A percentile compares a stretch with the other conserved stretches of the same genome.
These are phyloP conservation scores for Vanderwaltozyma verrucispora DNA, from an alignment of 805 yeast genomes.

Conservation along the genomic window DNA sequence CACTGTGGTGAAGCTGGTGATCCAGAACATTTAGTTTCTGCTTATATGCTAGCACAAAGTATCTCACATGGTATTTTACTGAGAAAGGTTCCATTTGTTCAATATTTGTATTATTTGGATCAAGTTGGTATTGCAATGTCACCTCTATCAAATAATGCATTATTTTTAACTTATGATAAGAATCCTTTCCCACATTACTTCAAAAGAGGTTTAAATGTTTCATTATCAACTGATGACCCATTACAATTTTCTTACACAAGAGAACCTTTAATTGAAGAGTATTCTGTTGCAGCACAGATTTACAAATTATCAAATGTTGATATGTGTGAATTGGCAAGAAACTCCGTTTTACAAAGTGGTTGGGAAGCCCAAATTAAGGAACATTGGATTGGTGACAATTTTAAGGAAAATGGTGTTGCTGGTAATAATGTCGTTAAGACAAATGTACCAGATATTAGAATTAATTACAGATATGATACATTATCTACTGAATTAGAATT, in stretches of 20 bases:
- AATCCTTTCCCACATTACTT: conserved; percentile 90
- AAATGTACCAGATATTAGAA: conserved; percentile 86
- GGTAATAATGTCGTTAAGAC: conserved; percentile 91
- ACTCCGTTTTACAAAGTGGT: conserved; percentile 89
- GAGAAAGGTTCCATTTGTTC: conserved; percentile 91
- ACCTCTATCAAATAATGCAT: conserved; percentile 91
- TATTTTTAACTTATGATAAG: conserved; percentile 91
- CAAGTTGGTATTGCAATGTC: conserved; percentile 98
- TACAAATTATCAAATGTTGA: conserved; percentile 90
- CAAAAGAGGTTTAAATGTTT: conserved; percentile 87
- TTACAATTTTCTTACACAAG: conserved; percentile 93
- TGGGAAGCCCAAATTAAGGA: conserved; percentile 78
- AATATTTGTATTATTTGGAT: conserved; percentile 83
- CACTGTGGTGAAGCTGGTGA: conserved; percentile 99
- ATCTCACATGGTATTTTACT: conserved; percentile 92
- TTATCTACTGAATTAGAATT: conserved; percentile 59
- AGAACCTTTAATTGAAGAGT: conserved; percentile 95
- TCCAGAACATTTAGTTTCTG: conserved; percentile 89
- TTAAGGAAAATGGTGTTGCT: conserved; percentile 46
- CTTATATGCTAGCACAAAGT: conserved; percentile 82
- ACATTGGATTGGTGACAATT: conserved; percentile 84
- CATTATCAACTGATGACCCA: conserved; percentile 95
- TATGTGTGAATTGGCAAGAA: conserved; percentile 92
- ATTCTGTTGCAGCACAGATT: conserved; percentile 96
- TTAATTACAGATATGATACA: conserved; percentile 77